These are phyloP conservation scores for Phytopythium montanum DNA, from an alignment of 352 stramenopile species.

Conservation along the genomic window DNA sequence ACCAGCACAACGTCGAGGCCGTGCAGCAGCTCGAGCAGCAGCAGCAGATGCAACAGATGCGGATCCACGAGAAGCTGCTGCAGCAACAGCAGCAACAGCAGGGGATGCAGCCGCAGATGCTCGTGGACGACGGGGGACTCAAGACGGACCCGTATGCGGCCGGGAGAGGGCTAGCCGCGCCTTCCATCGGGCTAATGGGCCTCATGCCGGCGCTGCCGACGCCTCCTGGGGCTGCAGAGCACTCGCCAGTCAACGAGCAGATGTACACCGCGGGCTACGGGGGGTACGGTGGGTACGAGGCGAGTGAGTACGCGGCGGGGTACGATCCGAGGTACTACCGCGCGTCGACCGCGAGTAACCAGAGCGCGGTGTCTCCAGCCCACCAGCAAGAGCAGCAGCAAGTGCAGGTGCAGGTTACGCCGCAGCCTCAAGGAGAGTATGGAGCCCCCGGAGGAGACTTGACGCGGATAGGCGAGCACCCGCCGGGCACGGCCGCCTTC, in stretches of 20 bases:
- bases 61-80: constrained; percentile 59
- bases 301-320: constrained; percentile 28
- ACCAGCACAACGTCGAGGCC: constrained; percentile 57
- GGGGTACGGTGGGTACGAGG: constrained; percentile 31
- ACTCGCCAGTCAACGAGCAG: constrained; percentile 26
- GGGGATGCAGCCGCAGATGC: constrained; percentile 43
- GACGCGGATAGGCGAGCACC: constrained; percentile 25
- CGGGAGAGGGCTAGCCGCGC: constrained; percentile 20
- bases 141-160: constrained; percentile 36
- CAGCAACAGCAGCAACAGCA: constrained; percentile 73
- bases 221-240: neutral
- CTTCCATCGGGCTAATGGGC: constrained; percentile 9
- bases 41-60: constrained; percentile 71
- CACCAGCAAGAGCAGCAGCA: constrained; percentile 18
- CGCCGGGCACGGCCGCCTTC: constrained; percentile 23
- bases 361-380: constrained; percentile 21
- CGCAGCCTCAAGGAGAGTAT: neutral
- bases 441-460: constrained; percentile 11
- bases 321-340: constrained; percentile 41
- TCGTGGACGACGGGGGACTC: constrained; percentile 32
- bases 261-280: constrained; percentile 22
- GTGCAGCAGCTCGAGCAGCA: constrained; percentile 67
- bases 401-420: too few species aligned
- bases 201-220: constrained; percentile 5
- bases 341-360: constrained; percentile 13